Evolutionary conservation across 1,284 basidiomycete genomes (phyloP).

Genomic region (Peniophora sp.): DNA sequence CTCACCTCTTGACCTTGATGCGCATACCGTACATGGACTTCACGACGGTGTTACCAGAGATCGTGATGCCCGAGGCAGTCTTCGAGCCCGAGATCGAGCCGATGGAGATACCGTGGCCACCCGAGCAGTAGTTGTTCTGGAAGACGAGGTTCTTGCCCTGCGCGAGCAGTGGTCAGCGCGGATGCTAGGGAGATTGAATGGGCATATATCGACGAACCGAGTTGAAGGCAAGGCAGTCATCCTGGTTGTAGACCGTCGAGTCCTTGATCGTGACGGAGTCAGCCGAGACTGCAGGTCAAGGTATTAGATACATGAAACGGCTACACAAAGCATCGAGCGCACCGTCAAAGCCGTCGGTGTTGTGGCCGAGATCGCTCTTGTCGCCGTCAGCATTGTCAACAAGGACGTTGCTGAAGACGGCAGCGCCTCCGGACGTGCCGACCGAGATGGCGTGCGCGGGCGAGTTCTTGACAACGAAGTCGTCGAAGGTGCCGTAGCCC

Average conservation of each 20-base stretch:
- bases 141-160: conserved; percentile 51
- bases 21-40: conserved; percentile 31
- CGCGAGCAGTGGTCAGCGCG: too few species aligned
- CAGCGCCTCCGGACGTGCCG: too few species aligned
- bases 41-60: conserved; percentile 36
- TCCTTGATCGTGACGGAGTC: conserved; percentile 11
- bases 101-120: conserved; percentile 56
- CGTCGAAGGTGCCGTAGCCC: conserved; percentile 40
- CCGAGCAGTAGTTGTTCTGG: conserved; percentile 41
- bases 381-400: conserved; percentile 32
- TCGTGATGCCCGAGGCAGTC: conserved; percentile 37
- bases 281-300: too few species aligned
- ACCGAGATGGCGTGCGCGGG: too few species aligned
- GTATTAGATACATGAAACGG: too few species aligned
- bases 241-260: conserved; percentile 29
- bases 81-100: conserved; percentile 41
- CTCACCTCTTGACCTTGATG: conserved; percentile 29
- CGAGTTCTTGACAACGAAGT: conserved; percentile 26
- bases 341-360: conserved; percentile 51
- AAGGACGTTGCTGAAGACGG: conserved; percentile 20
- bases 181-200: too few species aligned
- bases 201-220: too few species aligned
- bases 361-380: conserved; percentile 26
- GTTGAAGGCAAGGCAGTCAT: conserved; percentile 61
- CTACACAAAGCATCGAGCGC: conserved; percentile 35